Evolutionary conservation across 306 rosid species (phyloP), one percentile per base, ranked within the genome.

Genomic region (Canavalia ensiformis): DNA sequence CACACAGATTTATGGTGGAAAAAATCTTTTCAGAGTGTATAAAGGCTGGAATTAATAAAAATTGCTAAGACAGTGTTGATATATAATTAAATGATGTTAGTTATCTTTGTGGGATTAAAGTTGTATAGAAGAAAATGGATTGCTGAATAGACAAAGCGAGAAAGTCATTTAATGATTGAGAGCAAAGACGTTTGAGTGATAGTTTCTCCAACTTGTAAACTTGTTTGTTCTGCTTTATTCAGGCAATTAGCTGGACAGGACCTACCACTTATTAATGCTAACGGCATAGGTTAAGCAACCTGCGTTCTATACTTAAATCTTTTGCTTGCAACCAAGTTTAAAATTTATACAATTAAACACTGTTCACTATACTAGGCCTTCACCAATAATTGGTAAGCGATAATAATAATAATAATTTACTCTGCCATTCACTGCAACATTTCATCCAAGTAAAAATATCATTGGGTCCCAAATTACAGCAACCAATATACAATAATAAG

Each of bases 231-330:
- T 64, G 82, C 75, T 83, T 74, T 59, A 63, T 71, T 51, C 64
- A 44, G 68, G 46, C 77, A 6, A 72, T 44, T 87, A 86, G 91
- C 88, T 89, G 91, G 84, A 89, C 47, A 39, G 80, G 77, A 52
- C 92, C 90, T 78, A 88, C 86, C 63, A 57, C 65, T 47, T 77
- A 25, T 81, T 47, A 83, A 75, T 78, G 83, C 84, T 68, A 69
- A 77, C 80, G 75, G 76, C 49, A 18, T 50, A 56, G 52, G 78
- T 58, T 62, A 80, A 62, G 75, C 47, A 72, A 60, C 46, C 46
- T 49, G 31, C 10, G 67, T 33, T 77, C 55, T 11, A 31, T 3
- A 28, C 63, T 35, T 73, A 28, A 18, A 68, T 44, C 44, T 37
- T 79, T 60, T 76, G 45, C 37, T 77, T 39, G 6, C 71, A 57